These are phyloP conservation scores for Pichia manshurica DNA, from an alignment of 805 yeast genomes.

Conservation along the genomic window DNA sequence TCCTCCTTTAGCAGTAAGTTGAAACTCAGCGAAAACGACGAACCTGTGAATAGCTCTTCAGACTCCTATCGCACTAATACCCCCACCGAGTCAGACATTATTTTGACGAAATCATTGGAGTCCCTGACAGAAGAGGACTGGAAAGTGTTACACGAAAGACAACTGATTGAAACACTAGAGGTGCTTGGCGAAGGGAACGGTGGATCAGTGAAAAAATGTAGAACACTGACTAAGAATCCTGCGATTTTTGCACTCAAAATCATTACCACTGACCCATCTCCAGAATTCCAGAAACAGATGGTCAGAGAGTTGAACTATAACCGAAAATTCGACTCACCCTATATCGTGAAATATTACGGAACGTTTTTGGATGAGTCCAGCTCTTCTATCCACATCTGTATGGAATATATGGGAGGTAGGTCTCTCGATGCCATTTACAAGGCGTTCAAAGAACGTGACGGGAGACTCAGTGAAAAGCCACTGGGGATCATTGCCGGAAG, in stretches of 20 bases:
- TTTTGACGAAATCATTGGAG: constrained; percentile 11
- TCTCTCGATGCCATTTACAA: constrained; percentile 89
- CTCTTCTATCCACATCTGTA: constrained; percentile 84
- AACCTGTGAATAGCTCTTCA: not conserved
- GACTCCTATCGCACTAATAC: constrained; percentile 1
- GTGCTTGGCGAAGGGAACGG: constrained; percentile 92
- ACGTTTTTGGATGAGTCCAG: constrained; percentile 73
- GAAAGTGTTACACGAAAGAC: constrained; percentile 52
- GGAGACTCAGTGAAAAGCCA: constrained; percentile 88
- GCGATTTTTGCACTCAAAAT: constrained; percentile 79
- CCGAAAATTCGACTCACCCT: constrained; percentile 71
- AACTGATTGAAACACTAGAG: constrained; percentile 61
- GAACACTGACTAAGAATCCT: constrained; percentile 44
- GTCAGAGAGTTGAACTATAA: constrained; percentile 87
- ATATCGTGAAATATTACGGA: constrained; percentile 89
- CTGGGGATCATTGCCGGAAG: constrained; percentile 86
- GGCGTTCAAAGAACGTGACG: constrained; percentile 64
- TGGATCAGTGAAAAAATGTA: constrained; percentile 82
- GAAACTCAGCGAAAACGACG: constrained; percentile 7
- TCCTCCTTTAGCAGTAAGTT: constrained; percentile 7
- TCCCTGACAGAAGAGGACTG: constrained; percentile 61
- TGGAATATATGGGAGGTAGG: constrained; percentile 96
- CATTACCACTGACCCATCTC: constrained; percentile 70
- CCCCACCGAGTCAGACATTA: constrained; percentile 2
- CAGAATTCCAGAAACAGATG: constrained; percentile 84